Conservation (phyloP, 2,329 filamentous ascomycete species). For the Colletotrichum musicola region DNA sequence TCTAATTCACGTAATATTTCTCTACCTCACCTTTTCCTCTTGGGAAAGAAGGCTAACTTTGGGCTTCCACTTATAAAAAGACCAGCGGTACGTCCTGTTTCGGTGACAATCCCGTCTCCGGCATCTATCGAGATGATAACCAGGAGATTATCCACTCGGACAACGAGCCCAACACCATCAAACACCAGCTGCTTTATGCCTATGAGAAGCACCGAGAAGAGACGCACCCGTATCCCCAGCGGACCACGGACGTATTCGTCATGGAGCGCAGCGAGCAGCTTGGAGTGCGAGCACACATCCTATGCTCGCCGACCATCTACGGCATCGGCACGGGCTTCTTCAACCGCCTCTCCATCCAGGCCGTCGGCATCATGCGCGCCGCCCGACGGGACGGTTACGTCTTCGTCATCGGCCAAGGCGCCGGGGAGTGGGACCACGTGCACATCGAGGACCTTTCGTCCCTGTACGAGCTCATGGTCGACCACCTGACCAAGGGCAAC, state of each 20-base stretch:
- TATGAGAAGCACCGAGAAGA: background rate
- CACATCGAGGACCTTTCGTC: background rate
- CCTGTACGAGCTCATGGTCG: background rate
- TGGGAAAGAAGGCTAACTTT: background rate
- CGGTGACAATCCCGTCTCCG: background rate
- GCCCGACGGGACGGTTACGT: background rate
- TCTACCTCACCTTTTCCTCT: background rate
- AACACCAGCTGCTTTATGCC: background rate
- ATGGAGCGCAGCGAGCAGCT: background rate
- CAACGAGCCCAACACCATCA: background rate
- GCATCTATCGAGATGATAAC: background rate
- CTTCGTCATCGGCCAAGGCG: background rate
- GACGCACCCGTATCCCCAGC: background rate
- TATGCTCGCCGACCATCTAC: background rate
- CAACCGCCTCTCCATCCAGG: background rate
- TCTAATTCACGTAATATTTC: background rate
- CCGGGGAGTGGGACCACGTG: background rate
- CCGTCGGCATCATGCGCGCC: background rate
- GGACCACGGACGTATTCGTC: background rate
- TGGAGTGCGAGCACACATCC: background rate
- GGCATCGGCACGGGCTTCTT: background rate
- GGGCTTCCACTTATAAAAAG: background rate
- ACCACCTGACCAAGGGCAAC: background rate
- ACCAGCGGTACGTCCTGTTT: background rate
- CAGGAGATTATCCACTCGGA: background rate